Conservation (phyloP, 2,329 filamentous ascomycete genomes). For the Chaetomium strumarium region DNA sequence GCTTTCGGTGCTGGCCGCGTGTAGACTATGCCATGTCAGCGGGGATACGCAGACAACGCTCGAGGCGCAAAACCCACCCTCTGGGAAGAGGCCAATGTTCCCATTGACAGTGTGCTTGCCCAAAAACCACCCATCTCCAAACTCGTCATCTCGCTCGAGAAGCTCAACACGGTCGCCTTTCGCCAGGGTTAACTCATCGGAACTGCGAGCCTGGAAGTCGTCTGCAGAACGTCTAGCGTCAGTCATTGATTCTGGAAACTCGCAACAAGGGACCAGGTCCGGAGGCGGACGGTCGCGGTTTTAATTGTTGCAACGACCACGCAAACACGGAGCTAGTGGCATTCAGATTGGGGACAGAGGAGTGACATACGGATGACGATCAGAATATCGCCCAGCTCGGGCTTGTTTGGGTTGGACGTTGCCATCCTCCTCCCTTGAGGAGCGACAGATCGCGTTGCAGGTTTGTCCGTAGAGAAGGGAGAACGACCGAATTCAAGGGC, state of each 20-base stretch:
- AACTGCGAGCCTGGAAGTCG: constrained; percentile 85
- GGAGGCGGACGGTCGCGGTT: background rate
- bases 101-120: constrained; percentile 67
- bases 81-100: constrained; percentile 73
- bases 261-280: background rate
- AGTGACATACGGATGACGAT: constrained; percentile 63
- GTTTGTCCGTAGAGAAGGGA: constrained; percentile 11
- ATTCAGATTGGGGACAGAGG: background rate
- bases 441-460: constrained; percentile 15
- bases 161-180: constrained; percentile 82
- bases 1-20: constrained; percentile 21
- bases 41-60: background rate
- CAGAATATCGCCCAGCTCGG: constrained; percentile 60
- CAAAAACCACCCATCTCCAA: constrained; percentile 81
- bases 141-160: constrained; percentile 81
- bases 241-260: constrained; percentile 8
- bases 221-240: constrained; percentile 46
- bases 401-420: constrained; percentile 32
- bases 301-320: background rate
- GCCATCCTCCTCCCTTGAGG: constrained; percentile 19
- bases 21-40: constrained; percentile 27
- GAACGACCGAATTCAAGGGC: constrained; percentile 1
- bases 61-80: constrained; percentile 51
- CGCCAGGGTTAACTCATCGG: constrained; percentile 82
- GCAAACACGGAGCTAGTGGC: background rate